Percentiles rank a stretch among this genome's conserved stretches.
Conservation (phyloP, 2,329 filamentous ascomycete genomes). For the Aaosphaeria arxii region DNA sequence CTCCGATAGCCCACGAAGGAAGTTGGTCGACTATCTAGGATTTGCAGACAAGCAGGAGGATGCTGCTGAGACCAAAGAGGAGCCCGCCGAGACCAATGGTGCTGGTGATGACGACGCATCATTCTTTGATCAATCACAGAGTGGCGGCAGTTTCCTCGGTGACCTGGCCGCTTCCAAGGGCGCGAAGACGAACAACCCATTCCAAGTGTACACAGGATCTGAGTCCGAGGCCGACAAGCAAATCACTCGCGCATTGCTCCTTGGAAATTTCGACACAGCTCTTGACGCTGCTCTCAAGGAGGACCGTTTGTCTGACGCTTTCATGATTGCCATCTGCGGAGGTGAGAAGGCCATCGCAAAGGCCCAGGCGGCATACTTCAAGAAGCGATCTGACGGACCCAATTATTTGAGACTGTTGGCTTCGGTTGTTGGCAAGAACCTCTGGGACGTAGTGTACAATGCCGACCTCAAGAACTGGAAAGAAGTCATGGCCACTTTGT, state of each 20-base stretch:
- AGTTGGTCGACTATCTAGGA: conserved; percentile 87
- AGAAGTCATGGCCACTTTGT: conserved; percentile 91
- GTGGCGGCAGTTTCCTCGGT: conserved; percentile 79
- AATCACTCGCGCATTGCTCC: conserved; percentile 83
- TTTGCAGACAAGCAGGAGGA: conserved; percentile 61
- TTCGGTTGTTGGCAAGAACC: conserved; percentile 91
- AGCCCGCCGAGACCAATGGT: conserved; percentile 45
- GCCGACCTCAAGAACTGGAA: conserved; percentile 93
- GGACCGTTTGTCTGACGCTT: conserved; percentile 89
- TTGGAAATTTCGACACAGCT: conserved; percentile 87
- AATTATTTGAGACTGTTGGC: conserved; percentile 89
- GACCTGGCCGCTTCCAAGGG: conserved; percentile 84
- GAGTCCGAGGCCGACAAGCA: conserved; percentile 80
- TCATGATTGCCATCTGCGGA: conserved; percentile 96
- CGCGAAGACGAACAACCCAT: conserved; percentile 90
- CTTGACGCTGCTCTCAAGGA: conserved; percentile 86
- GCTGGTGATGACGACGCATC: conserved; percentile 55
- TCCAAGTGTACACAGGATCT: conserved; percentile 80
- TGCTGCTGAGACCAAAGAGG: conserved; percentile 35
- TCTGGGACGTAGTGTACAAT: conserved; percentile 98
- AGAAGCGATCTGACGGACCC: conserved; percentile 75
- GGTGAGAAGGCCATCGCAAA: conserved; percentile 92
- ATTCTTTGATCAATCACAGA: conserved; percentile 72
- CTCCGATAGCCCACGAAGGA: conserved; percentile 77
- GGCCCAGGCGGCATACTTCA: conserved; percentile 86